Conservation (phyloP, 2,329 filamentous ascomycete genomes). For the Exophiala alcalophila region DNA sequence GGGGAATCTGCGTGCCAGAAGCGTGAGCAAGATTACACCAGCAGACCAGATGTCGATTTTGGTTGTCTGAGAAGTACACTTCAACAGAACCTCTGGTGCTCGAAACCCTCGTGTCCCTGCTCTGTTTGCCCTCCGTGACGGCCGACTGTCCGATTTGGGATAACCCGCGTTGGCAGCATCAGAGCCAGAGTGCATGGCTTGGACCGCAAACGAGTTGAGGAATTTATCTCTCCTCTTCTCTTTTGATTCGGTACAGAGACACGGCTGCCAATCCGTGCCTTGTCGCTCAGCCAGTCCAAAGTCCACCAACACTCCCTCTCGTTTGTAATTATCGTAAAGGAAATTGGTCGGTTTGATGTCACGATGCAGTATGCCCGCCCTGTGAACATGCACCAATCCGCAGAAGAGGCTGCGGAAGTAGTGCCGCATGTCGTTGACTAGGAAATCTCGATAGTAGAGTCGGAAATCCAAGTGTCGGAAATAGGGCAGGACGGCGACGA, state of each 20-base stretch:
- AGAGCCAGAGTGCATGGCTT: conserved; percentile 38
- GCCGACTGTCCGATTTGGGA: conserved; percentile 83
- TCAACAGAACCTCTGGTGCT: conserved; percentile 92
- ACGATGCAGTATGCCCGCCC: conserved; percentile 80
- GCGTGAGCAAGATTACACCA: conserved; percentile 94
- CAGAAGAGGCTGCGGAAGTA: conserved; percentile 88
- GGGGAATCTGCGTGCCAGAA: conserved; percentile 86
- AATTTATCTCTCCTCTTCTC: conserved; percentile 57
- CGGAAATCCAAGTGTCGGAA: conserved; percentile 95
- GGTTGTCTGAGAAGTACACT: conserved; percentile 91
- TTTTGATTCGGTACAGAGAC: conserved; percentile 70
- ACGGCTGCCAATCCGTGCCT: conserved; percentile 71
- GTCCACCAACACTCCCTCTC: conserved; percentile 90
- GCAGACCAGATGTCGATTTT: conserved; percentile 97
- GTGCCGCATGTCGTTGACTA: conserved; percentile 76
- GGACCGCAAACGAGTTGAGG: conserved; percentile 30
- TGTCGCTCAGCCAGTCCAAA: conserved; percentile 87
- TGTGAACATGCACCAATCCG: conserved; percentile 78
- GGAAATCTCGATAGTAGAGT: conserved; percentile 84
- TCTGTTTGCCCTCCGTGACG: conserved; percentile 85
- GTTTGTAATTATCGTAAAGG: conserved; percentile 42
- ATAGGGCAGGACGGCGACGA: conserved; percentile 90
- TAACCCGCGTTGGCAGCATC: conserved; percentile 60
- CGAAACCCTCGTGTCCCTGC: conserved; percentile 94
- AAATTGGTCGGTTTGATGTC: conserved; percentile 87